Conservation (phyloP, 1,284 basidiomycete genomes). For the Apiotrichum sp. region DNA sequence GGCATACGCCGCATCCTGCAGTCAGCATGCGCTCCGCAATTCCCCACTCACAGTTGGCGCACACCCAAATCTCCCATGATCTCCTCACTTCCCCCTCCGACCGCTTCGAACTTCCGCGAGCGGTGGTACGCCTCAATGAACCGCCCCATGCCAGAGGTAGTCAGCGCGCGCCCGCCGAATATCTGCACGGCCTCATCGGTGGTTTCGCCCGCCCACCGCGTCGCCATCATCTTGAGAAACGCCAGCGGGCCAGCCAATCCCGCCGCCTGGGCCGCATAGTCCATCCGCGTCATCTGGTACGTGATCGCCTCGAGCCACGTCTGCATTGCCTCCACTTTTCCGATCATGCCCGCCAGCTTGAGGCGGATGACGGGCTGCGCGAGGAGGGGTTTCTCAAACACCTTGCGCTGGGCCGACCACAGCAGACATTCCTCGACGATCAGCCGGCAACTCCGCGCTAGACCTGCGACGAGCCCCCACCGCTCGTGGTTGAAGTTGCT, state of each 20-base stretch:
- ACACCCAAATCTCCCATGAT: slow-evolving; percentile 52
- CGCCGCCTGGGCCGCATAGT: slow-evolving; percentile 61
- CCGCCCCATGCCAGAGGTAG: slow-evolving; percentile 50
- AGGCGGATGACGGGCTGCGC: slow-evolving; percentile 73
- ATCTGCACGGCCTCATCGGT: slow-evolving; percentile 52
- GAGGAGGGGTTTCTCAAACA: slow-evolving; percentile 78
- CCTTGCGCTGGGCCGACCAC: slow-evolving; percentile 71
- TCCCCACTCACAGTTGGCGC: slow-evolving; percentile 42
- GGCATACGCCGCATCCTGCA: too few relatives aligned
- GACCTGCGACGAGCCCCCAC: slow-evolving; percentile 44
- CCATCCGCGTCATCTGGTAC: slow-evolving; percentile 83
- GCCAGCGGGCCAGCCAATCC: slow-evolving; percentile 47
- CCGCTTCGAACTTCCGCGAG: slow-evolving; percentile 79
- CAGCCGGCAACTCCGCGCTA: slow-evolving; percentile 32
- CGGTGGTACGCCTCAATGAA: slow-evolving; percentile 50
- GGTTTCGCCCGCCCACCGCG: slow-evolving; percentile 44
- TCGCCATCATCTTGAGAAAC: slow-evolving; percentile 57
- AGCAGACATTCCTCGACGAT: slow-evolving; percentile 46
- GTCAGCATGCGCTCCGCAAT: too few relatives aligned
- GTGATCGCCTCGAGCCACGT: slow-evolving; percentile 85
- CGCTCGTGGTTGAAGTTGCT: slow-evolving; percentile 45
- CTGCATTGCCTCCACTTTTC: slow-evolving; percentile 73
- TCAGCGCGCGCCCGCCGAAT: slow-evolving; percentile 34
- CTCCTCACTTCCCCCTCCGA: slow-evolving; percentile 50
- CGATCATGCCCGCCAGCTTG: slow-evolving; percentile 71